Evolutionary conservation across 1,139 yeast species (phyloP).

Genomic region (Pichia norvegensis): DNA sequence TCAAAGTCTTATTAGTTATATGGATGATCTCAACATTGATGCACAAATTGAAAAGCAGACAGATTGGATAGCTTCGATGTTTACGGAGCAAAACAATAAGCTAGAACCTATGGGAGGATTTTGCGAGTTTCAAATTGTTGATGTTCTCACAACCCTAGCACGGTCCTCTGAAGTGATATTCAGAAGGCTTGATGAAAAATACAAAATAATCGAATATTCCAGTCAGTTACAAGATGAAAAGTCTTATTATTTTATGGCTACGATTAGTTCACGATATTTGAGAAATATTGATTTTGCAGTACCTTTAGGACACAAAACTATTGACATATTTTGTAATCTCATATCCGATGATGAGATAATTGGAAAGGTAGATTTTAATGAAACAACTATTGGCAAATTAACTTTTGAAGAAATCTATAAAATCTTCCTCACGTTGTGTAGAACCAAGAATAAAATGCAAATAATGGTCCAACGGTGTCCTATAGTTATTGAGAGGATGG

Average conservation of each 20-base stretch:
- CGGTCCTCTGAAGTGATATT: not conserved
- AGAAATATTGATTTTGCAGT: slow-evolving; percentile 3
- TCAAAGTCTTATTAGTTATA: not conserved
- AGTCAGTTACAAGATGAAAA: slow-evolving; percentile 11
- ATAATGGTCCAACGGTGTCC: slow-evolving; percentile 20
- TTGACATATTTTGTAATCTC: slow-evolving; percentile 8
- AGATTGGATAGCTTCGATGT: not conserved
- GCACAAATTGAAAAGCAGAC: not conserved
- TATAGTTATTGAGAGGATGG: slow-evolving; percentile 16
- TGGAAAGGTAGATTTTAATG: not conserved
- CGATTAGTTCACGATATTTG: slow-evolving; percentile 19
- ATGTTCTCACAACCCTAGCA: not conserved
- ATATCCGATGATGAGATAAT: slow-evolving; percentile 5
- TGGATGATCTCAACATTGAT: not conserved
- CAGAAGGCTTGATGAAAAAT: slow-evolving; percentile 13
- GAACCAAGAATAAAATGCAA: slow-evolving; percentile 8
- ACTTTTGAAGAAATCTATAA: slow-evolving; percentile 16
- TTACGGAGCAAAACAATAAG: not conserved
- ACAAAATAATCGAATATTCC: slow-evolving; percentile 18
- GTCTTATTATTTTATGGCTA: slow-evolving; percentile 18
- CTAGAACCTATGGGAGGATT: slow-evolving; percentile 4
- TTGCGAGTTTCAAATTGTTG: slow-evolving; percentile 5
- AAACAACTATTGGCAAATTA: not conserved
- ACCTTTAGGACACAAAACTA: not conserved
- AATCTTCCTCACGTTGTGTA: slow-evolving; percentile 15